phyloP scores from a whole-genome alignment of 768 basidiomycete genomes.

The Lentinula boryana region DNA sequence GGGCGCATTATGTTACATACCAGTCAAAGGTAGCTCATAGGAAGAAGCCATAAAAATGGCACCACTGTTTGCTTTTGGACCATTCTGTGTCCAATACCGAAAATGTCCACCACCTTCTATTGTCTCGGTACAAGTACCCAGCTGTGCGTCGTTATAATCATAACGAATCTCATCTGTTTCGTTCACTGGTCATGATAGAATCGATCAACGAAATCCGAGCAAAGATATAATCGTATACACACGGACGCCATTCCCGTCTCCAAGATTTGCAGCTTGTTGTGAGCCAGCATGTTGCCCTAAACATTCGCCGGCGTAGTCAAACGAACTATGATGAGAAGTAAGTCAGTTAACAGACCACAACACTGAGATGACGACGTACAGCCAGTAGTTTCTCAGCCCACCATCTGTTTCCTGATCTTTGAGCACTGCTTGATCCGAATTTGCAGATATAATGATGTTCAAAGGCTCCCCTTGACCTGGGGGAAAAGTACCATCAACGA shows the following conservation, averaged over 20 bases:
- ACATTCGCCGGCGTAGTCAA: conserved; percentile 74
- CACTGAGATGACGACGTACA: conserved; percentile 39
- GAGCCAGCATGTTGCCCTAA: conserved; percentile 74
- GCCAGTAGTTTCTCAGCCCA: conserved; percentile 76
- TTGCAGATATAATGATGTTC: conserved; percentile 73
- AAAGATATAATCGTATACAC: conserved; percentile 19
- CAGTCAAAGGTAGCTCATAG: conserved; percentile 60
- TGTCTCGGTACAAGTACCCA: conserved; percentile 87
- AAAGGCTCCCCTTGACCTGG: conserved; percentile 80
- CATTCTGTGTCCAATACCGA: conserved; percentile 85
- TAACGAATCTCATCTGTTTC: conserved; percentile 82
- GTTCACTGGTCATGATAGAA: conserved; percentile 43
- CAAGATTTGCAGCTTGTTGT: conserved; percentile 69
- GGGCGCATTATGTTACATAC: conserved; percentile 26
- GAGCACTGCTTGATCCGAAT: conserved; percentile 68
- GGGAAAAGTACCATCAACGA: conserved; percentile 54
- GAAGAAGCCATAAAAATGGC: conserved; percentile 74
- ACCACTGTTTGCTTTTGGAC: conserved; percentile 53
- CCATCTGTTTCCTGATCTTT: conserved; percentile 54
- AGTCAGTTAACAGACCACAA: not conserved
- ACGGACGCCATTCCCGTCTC: conserved; percentile 76
- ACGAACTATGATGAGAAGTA: conserved; percentile 37
- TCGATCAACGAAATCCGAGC: not conserved
- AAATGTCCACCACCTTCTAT: conserved; percentile 84
- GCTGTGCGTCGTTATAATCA: conserved; percentile 71